Conservation (phyloP, 305 asterid genomes). For the Ilex paraguariensis region DNA sequence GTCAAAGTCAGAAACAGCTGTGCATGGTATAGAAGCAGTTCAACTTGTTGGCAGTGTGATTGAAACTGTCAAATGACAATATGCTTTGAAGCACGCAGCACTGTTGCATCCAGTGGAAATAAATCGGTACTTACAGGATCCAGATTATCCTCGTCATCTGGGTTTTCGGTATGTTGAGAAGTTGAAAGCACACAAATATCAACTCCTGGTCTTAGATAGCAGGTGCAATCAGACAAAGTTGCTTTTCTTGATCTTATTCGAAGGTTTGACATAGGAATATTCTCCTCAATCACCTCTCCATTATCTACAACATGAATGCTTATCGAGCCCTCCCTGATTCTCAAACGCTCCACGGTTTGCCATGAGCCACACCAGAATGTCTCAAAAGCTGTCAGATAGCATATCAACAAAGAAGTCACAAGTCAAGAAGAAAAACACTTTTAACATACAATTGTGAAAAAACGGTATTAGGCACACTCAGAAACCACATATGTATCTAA, state of each 20-base stretch:
- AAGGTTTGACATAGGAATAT: conserved; percentile 48
- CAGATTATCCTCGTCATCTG: conserved; percentile 27
- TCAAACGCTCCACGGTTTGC: conserved; percentile 66
- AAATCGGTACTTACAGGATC: conserved; percentile 42
- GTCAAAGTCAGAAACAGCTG: too few species aligned
- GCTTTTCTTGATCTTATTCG: conserved; percentile 84
- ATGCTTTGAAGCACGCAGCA: too few species aligned
- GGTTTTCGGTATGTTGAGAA: conserved; percentile 26
- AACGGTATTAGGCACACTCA: too few species aligned
- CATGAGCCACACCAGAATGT: conserved; percentile 64
- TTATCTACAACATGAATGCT: conserved; percentile 27
- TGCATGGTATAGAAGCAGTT: too few species aligned
- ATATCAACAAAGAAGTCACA: conserved; percentile 10
- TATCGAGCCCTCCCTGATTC: conserved; percentile 43
- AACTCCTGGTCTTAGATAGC: conserved; percentile 76
- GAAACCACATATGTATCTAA: background rate
- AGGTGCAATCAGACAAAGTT: conserved; percentile 53
- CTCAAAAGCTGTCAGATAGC: conserved; percentile 69
- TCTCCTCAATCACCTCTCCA: conserved; percentile 43
- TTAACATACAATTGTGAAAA: background rate
- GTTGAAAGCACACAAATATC: conserved; percentile 57
- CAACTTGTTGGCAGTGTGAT: too few species aligned
- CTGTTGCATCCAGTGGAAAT: background rate
- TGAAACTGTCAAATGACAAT: too few species aligned
- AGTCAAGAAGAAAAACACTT: background rate